Base-by-base conservation (phyloP, 2,329 filamentous ascomycete species). In the Epichloe festucae region DNA sequence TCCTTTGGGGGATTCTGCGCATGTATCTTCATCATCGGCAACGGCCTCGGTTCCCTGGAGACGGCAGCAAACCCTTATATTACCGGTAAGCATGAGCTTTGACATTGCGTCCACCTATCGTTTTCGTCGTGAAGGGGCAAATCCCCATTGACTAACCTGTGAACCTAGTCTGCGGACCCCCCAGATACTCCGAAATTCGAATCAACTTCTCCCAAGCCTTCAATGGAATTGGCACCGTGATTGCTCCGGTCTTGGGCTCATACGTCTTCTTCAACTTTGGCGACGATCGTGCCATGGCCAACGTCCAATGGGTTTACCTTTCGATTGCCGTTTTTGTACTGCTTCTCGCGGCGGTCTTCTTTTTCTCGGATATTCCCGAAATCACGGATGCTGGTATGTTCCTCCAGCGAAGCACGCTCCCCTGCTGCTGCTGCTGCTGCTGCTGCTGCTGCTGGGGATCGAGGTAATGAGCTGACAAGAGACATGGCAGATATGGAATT, bases 1-100 rank as follows among this genome's bases (percentile, higher is more conserved):
- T 85, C 80, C 15, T 90, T 89, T 60, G 79, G 75, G 87, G 87
- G 85, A 8, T 90, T 89, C 68, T 88, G 84, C 59, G 78, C 77
- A 38, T 77, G 73, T 58, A 81, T 87, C 58, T 87, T 89, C 65
- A 77, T 89, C 55, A 84, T 89, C 53, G 86, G 85, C 34, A 82
- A 81, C 52, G 85, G 85, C 5, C 73, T 89, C 0, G 81, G 81
- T 1, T 85, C 85, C 0, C 78, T 90, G 17, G 86, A 90, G 67
- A 88, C 85, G 0, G 83, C 84, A 1, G 86, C 86, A 5, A 87
- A 90, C 65, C 84, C 85, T 0, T 88, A 84, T 67, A 81, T 86
- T 56, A 79, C 82, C 39, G 77, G 67, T 67, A 56, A 11, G 49
- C 17, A 35, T 15, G 5, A 36, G 19, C 3, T 6, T 8, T 2